A percentile compares a stretch with the other conserved stretches of the same genome.
Evolutionary conservation across 257 asterid species (phyloP).

Genomic region (Solanum corneliomulleri): DNA sequence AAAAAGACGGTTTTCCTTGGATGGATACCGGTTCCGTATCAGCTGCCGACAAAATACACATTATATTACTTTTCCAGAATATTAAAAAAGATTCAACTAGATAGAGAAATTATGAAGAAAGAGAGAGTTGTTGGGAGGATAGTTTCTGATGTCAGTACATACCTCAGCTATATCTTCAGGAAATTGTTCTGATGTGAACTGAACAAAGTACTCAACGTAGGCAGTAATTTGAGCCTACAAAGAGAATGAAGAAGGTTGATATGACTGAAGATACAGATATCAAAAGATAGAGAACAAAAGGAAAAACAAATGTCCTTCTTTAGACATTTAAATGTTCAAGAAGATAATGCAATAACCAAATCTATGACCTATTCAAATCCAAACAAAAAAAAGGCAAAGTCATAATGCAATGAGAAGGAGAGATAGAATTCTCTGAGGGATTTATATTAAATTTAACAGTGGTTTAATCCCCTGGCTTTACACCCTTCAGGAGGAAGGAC

Average conservation of each 20-base stretch:
- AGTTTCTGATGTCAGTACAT: conserved; percentile 10
- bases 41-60: conserved; percentile 46
- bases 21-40: conserved; percentile 76
- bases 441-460: neutral
- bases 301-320: neutral
- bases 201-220: conserved; percentile 89
- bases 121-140: neutral
- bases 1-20: conserved; percentile 76
- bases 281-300: neutral
- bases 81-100: neutral
- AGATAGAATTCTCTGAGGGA: neutral
- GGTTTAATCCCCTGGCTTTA: neutral
- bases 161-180: conserved; percentile 98
- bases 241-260: neutral
- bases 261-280: neutral
- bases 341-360: neutral
- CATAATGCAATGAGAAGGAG: neutral
- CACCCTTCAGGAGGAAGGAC: neutral
- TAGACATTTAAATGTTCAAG: neutral
- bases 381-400: neutral
- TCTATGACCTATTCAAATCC: neutral
- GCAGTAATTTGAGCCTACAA: conserved; percentile 83
- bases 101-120: neutral
- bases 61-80: neutral
- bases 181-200: conserved; percentile 91